Percentiles rank a stretch among this genome's conserved stretches.
Conservation (phyloP, 352 stramenopile genomes). For the Globisporangium spinosum region DNA sequence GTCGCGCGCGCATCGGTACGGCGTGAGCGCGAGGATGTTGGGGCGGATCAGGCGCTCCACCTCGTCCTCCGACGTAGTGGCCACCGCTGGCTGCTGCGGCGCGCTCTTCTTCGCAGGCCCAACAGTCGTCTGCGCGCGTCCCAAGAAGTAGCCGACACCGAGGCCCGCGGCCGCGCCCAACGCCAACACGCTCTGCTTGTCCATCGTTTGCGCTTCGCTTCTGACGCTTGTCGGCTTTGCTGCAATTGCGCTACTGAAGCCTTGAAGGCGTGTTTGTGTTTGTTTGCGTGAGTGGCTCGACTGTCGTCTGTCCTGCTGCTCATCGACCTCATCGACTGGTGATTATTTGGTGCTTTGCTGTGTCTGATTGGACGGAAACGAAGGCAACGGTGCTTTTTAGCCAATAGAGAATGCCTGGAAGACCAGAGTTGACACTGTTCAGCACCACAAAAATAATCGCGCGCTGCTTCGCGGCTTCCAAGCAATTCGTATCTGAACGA, state of each 20-base stretch:
- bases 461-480: background rate
- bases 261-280: background rate
- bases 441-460: slow-evolving; percentile 16
- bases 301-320: background rate
- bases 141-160: slow-evolving; percentile 63
- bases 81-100: background rate
- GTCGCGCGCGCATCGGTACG: slow-evolving; percentile 96
- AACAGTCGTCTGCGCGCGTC: slow-evolving; percentile 34
- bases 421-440: background rate
- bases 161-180: slow-evolving; percentile 60
- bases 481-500: background rate
- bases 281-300: background rate
- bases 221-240: background rate
- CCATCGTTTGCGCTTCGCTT: slow-evolving; percentile 24
- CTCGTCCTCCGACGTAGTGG: slow-evolving; percentile 39
- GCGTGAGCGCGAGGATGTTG: slow-evolving; percentile 95
- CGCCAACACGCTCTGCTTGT: slow-evolving; percentile 65
- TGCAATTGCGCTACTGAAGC: slow-evolving; percentile 13
- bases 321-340: background rate
- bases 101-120: background rate
- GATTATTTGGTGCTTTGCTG: background rate
- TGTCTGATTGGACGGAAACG: background rate
- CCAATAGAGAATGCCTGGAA: background rate
- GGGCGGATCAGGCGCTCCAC: slow-evolving; percentile 90
- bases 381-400: background rate